Percentiles rank a stretch among this genome's conserved stretches.
Evolutionary conservation across 768 basidiomycete genomes (phyloP).

Genomic region (button mushroom (Agaricus bisporus)): DNA sequence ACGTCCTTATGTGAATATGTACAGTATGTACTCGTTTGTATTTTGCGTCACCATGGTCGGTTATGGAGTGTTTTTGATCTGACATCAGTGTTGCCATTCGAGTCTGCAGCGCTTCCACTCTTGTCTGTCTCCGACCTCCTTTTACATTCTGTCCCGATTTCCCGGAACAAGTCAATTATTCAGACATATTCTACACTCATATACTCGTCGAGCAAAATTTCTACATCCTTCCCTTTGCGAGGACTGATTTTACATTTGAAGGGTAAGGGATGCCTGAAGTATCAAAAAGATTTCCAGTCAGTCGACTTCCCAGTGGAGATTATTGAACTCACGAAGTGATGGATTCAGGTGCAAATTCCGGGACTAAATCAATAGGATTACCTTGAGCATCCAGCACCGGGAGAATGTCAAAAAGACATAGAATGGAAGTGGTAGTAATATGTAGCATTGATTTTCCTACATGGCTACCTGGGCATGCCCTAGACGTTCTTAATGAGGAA

Average conservation of each 20-base stretch:
- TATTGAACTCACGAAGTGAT: background rate
- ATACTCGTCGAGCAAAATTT: background rate
- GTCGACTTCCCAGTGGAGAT: no score
- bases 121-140: no score
- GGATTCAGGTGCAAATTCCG: background rate
- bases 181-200: background rate
- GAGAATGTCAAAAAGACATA: background rate
- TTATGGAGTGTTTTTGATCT: no score
- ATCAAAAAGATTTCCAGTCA: background rate
- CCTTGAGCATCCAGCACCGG: background rate
- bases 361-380: background rate
- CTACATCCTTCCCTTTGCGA: background rate
- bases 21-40: no score
- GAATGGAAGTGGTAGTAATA: background rate
- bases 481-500: background rate
- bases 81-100: no score
- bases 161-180: background rate
- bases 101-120: no score
- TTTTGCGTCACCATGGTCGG: no score
- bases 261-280: background rate
- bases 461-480: background rate
- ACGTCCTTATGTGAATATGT: no score
- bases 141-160: no score
- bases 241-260: background rate
- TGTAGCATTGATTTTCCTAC: background rate